Conservation (phyloP, 2,329 filamentous ascomycete species). For the Penicillium sp. region DNA sequence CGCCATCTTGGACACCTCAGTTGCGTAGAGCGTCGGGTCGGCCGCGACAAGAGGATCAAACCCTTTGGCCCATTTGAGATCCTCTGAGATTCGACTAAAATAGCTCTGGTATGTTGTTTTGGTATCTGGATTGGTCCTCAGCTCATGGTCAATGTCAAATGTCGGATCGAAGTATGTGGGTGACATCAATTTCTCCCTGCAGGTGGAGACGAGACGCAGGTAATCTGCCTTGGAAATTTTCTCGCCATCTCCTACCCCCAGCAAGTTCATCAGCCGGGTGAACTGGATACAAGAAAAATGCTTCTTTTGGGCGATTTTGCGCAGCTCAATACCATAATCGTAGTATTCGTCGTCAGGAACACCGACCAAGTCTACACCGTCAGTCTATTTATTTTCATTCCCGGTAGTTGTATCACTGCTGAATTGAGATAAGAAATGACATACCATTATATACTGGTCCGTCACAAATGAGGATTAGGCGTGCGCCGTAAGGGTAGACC, state of each 20-base stretch:
- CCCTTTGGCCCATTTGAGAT: constrained; percentile 9
- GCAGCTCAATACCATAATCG: constrained; percentile 9
- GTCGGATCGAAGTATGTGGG: constrained; percentile 3
- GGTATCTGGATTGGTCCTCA: constrained; percentile 9
- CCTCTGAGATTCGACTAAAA: constrained; percentile 10
- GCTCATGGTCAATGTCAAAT: constrained; percentile 5
- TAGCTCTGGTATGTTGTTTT: constrained; percentile 8
- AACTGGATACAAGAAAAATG: constrained; percentile 10
- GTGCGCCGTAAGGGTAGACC: constrained; percentile 10
- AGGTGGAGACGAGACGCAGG: constrained; percentile 4
- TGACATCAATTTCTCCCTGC: constrained; percentile 11
- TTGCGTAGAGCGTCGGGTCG: constrained; percentile 1
- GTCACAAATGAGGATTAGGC: constrained; percentile 10
- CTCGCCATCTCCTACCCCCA: constrained; percentile 6
- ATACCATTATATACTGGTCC: constrained; percentile 11
- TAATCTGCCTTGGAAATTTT: constrained; percentile 4
- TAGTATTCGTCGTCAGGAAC: constrained; percentile 8
- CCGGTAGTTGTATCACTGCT: not conserved
- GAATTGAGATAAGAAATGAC: not conserved
- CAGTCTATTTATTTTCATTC: not conserved
- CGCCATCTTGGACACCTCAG: constrained; percentile 4
- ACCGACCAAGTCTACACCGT: constrained; percentile 9
- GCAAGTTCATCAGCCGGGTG: not conserved
- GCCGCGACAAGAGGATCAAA: constrained; percentile 2
- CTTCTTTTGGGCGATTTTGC: constrained; percentile 2